These are phyloP conservation scores for Thermothelomyces thermophilus DNA, from an alignment of 2,329 filamentous ascomycete species.

Conservation along the genomic window DNA sequence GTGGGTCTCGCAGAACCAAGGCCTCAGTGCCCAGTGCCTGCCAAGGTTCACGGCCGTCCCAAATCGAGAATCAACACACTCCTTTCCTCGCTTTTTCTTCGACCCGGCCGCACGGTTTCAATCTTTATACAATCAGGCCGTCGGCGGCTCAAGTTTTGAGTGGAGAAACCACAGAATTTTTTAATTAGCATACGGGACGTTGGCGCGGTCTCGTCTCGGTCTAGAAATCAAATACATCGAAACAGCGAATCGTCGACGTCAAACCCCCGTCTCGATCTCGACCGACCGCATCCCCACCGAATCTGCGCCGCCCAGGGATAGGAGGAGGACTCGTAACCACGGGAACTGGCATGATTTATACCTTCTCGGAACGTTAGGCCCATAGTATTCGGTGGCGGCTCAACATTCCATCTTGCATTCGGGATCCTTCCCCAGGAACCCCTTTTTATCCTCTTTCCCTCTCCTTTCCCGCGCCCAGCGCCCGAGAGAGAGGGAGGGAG, in stretches of 20 bases:
- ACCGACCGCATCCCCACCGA: neutral
- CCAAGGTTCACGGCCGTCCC: too few species aligned
- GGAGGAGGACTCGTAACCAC: too few species aligned
- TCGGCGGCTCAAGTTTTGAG: constrained; percentile 4
- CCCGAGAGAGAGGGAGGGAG: too few species aligned
- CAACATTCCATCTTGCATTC: neutral
- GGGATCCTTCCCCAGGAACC: too few species aligned
- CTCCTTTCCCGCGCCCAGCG: too few species aligned
- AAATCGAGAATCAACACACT: neutral
- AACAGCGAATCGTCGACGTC: neutral
- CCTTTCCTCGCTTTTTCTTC: constrained; percentile 6
- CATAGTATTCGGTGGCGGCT: neutral
- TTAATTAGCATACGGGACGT: constrained; percentile 5
- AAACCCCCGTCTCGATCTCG: neutral
- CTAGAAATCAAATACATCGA: neutral
- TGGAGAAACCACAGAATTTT: neutral
- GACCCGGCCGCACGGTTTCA: neutral
- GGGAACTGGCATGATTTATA: neutral
- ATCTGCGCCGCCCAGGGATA: neutral
- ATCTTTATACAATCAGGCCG: neutral
- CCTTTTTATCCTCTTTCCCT: too few species aligned
- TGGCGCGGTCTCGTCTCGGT: constrained; percentile 8
- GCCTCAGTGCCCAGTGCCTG: too few species aligned
- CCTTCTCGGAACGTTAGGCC: neutral
- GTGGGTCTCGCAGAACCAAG: too few species aligned